Percentiles rank a stretch among this genome's conserved stretches.
Evolutionary conservation across 495 filamentous ascomycete species (phyloP).

Genomic region (Aspergillus kassunensis): DNA sequence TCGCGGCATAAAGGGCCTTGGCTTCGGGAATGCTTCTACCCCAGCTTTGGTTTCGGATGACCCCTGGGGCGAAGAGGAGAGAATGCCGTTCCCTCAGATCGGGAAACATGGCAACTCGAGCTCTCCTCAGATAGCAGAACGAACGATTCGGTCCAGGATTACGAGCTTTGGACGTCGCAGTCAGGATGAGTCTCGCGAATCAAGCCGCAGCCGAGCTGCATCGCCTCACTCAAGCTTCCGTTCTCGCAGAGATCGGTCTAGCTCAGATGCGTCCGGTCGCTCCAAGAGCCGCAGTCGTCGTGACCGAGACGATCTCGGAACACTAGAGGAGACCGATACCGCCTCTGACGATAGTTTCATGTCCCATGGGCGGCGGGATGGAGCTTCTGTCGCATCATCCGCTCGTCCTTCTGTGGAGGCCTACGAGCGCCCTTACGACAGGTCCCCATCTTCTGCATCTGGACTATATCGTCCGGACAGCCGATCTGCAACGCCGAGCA

Average conservation of each 20-base stretch:
- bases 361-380: constrained; percentile 21
- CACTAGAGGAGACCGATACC: constrained; percentile 31
- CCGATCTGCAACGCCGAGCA: constrained; percentile 36
- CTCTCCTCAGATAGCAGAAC: constrained; percentile 38
- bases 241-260: constrained; percentile 55
- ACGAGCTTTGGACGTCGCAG: constrained; percentile 33
- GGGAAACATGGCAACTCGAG: constrained; percentile 40
- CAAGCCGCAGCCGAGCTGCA: constrained; percentile 35
- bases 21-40: constrained; percentile 53
- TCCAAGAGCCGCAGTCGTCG: constrained; percentile 54
- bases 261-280: constrained; percentile 55
- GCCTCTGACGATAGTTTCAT: constrained; percentile 27
- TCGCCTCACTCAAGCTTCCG: constrained; percentile 34
- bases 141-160: constrained; percentile 32
- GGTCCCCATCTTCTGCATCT: constrained; percentile 39
- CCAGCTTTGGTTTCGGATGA: constrained; percentile 44
- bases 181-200: constrained; percentile 39
- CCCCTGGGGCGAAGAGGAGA: constrained; percentile 40
- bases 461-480: constrained; percentile 47
- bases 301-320: constrained; percentile 43
- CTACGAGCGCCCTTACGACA: constrained; percentile 32
- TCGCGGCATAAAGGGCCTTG: constrained; percentile 71
- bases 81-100: constrained; percentile 27
- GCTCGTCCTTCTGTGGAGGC: constrained; percentile 41
- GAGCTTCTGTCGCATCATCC: constrained; percentile 29